These are phyloP conservation scores for carrot (Daucus carota) DNA, from an alignment of 129 eudicot species.

Conservation along the genomic window DNA sequence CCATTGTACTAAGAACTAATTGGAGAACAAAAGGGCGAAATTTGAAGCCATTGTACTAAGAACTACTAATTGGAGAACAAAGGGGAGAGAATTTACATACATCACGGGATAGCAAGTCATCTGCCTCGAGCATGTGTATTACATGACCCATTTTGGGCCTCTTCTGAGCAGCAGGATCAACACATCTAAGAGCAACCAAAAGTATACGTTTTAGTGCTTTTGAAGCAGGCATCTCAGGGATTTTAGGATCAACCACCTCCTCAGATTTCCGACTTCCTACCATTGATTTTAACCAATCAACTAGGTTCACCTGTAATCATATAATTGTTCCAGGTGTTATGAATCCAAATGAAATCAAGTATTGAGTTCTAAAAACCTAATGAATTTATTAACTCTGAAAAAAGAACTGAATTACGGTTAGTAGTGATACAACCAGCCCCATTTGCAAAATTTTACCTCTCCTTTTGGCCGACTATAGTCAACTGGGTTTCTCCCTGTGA, in stretches of 20 bases:
- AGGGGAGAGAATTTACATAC: slow-evolving; percentile 29
- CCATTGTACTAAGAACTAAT: not conserved
- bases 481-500: slow-evolving; percentile 89
- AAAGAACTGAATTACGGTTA: not conserved
- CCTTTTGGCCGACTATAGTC: slow-evolving; percentile 85
- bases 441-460: slow-evolving; percentile 40
- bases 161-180: slow-evolving; percentile 91
- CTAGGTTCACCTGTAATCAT: slow-evolving; percentile 67
- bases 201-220: slow-evolving; percentile 83
- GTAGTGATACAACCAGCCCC: not conserved
- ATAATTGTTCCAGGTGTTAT: not conserved
- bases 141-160: slow-evolving; percentile 98
- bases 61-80: not conserved
- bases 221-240: slow-evolving; percentile 78
- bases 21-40: not conserved
- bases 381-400: not conserved
- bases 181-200: slow-evolving; percentile 86
- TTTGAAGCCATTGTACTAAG: not conserved
- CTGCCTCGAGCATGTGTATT: slow-evolving; percentile 96
- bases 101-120: slow-evolving; percentile 67
- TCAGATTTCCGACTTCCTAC: slow-evolving; percentile 82
- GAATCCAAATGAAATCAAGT: not conserved
- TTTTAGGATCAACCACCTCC: slow-evolving; percentile 89
- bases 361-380: not conserved
- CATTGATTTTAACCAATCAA: slow-evolving; percentile 95